Evolutionary conservation across 495 filamentous ascomycete genomes (phyloP), one percentile per base, ranked within the genome.

Genomic region (Neurospora cerealis): DNA sequence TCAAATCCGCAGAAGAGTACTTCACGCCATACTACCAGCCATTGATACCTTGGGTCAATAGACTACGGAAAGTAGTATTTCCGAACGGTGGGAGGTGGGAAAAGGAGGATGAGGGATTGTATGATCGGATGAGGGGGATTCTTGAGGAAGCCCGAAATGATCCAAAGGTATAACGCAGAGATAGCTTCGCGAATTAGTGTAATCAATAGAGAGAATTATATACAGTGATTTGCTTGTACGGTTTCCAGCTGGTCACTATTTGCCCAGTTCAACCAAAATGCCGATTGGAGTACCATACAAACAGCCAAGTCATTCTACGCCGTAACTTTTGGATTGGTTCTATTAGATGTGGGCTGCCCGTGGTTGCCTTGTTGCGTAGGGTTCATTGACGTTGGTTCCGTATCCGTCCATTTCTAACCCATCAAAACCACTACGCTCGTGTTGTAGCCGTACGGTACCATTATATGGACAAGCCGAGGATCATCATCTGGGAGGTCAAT

Each of bases 1-100:
- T 72, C 21, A 75, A 77, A 71, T 72, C 74, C 34, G 73, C 78
- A 46, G 69, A 78, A 62, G 73, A 77, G 69, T 72, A 80, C 54
- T 82, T 84, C 70, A 83, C 82, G 34, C 34, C 74, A n/a, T 79
- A 83, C 6, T 37, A 37, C 6, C 6, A 37, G 6, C 6, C 6
- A 0, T 37, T 5, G 36, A 32, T 71, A 32, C 72, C 79, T 46
- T 83, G 79, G 72, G 76, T 83, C 69, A 75, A 83, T 40, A 76
- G 73, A 73, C 75, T 84, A 71, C 77, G 81, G 71, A 81, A 78
- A 73, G 73, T 73, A 21, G 76, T 84, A n/a, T 85, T 82, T 71
- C 81, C 80, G 71, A 73, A 81, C 28, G 81, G 80, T 60, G 77
- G 74, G 71, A 77, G 77, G 70, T 77, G 75, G 80, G 48, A 41